phyloP scores from a whole-genome alignment of 768 basidiomycete species.

The Lentinula sp. region DNA sequence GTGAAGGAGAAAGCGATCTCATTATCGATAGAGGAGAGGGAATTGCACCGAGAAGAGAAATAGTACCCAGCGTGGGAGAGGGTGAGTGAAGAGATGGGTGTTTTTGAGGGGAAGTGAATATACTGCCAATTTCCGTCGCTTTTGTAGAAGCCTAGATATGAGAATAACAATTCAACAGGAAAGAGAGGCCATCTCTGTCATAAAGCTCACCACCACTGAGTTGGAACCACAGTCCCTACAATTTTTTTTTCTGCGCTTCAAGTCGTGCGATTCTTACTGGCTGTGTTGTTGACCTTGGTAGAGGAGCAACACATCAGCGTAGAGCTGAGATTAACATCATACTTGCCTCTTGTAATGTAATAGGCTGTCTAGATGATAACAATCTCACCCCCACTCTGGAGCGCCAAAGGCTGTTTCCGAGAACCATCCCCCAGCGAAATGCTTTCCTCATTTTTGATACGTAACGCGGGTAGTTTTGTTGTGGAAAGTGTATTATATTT shows the following conservation, averaged over 20 bases:
- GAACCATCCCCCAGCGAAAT: no score
- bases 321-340: not conserved
- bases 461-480: not conserved
- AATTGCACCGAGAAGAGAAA: not conserved
- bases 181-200: not conserved
- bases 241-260: not conserved
- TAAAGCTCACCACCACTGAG: not conserved
- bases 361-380: not conserved
- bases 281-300: not conserved
- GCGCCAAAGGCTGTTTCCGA: not conserved
- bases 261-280: not conserved
- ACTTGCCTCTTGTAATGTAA: not conserved
- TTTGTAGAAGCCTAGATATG: not conserved
- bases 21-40: not conserved
- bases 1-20: not conserved
- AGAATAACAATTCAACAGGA: not conserved
- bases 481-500: slow-evolving; percentile 18
- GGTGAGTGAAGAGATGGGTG: not conserved
- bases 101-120: not conserved
- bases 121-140: not conserved
- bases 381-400: not conserved
- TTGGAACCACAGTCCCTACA: not conserved
- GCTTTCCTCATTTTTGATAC: not conserved
- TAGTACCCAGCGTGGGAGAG: not conserved
- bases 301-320: not conserved